Percentiles rank a stretch among this genome's conserved stretches.
These are phyloP conservation scores for Bolboschoenus planiculmis DNA, from an alignment of 176 grass and related monocot species.

Conservation along the genomic window DNA sequence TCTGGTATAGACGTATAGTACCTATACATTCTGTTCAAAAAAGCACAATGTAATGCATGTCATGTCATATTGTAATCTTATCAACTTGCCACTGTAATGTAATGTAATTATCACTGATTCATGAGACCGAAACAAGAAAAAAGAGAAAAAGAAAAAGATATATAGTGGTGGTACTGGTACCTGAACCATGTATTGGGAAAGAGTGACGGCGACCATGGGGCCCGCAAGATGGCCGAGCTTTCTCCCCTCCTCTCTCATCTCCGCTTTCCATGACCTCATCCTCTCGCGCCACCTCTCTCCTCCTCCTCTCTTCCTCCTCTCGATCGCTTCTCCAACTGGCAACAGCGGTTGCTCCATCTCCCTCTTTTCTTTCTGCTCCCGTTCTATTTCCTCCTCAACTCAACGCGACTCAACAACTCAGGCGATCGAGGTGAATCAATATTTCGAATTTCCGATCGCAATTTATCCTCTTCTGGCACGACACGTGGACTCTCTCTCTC, in stretches of 20 bases:
- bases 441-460: too few species aligned
- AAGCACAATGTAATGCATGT: neutral
- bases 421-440: neutral
- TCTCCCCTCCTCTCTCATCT: slow-evolving; percentile 6
- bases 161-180: neutral
- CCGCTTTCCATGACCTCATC: neutral
- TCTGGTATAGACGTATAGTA: too few species aligned
- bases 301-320: neutral
- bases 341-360: slow-evolving; percentile 14
- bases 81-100: too few species aligned
- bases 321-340: neutral
- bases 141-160: neutral
- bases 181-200: slow-evolving; percentile 17
- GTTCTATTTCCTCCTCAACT: too few species aligned
- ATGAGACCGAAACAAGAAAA: too few species aligned
- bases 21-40: neutral
- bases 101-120: too few species aligned
- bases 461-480: neutral
- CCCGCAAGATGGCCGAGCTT: slow-evolving; percentile 10
- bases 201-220: slow-evolving; percentile 17
- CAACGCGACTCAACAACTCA: too few species aligned
- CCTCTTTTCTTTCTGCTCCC: too few species aligned
- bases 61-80: neutral
- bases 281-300: neutral
- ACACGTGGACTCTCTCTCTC: neutral